Base-by-base conservation (phyloP, 2,329 filamentous ascomycete species). In the Alternaria ethzedia region DNA sequence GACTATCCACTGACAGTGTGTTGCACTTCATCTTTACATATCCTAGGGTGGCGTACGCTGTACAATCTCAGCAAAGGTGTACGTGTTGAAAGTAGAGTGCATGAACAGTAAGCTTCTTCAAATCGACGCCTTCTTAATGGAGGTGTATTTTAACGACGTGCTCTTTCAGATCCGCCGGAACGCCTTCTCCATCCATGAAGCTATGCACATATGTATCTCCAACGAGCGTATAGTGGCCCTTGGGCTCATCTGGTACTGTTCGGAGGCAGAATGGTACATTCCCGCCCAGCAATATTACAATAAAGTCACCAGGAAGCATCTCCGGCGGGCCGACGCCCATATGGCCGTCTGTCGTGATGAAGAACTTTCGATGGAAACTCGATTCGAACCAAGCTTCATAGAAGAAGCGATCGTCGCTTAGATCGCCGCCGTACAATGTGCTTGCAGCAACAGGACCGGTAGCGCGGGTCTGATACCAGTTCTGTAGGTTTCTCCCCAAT, bases 111-210 rank as follows among this genome's bases (percentile, higher is more conserved):
- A 28, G 12, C 26, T 11, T 28, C 10, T 28, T 28, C 12, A 11
- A 28, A 28, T 28, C 1, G 26, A 28, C 11, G 26, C 12, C 26
- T 28, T 28, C 10, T 30, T 28, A 47, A 21, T 54, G 28, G 4
- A 32, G 51, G 15, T 56, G 21, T 26, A 64, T 28, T 11, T 26
- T 43, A 13, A 45, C 26, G 10, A 26, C 28, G 6, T 51, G 23
- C 6, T 47, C 28, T 6, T 49, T 17, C 13, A 21, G 25, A 15
- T 21, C 21, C 7, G 15, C 12, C 1, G 15, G 21, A 4, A 64
- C 47, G 10, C 62, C 69, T 45, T 70, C 67, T 15, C 68, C 68
- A 28, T 71, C 62, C 70, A 73, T 73, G 3, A 69, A 50, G 0
- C 63, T 68, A 25, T 73, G 66, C 3, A 70, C 54, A 43, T 71